phyloP scores from a whole-genome alignment of 1,284 basidiomycete genomes.

The Leccinum subrobustum region DNA sequence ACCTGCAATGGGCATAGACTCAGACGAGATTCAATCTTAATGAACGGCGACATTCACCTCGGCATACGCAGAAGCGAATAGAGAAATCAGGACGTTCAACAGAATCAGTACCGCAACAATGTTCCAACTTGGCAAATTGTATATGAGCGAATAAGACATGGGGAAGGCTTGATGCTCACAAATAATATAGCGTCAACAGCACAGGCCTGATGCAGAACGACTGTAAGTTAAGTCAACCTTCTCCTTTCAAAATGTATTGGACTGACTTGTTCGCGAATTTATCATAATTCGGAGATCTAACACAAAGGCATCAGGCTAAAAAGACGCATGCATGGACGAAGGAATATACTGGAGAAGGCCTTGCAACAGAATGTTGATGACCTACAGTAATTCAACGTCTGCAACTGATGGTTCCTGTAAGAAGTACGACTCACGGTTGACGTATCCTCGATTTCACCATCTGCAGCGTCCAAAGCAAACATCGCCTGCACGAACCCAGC shows the following conservation, averaged over 20 bases:
- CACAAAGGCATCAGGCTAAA: slow-evolving; percentile 3
- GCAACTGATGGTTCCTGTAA: background rate
- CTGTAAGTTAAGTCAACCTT: slow-evolving; percentile 14
- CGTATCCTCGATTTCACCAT: slow-evolving; percentile 67
- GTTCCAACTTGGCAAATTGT: slow-evolving; percentile 64
- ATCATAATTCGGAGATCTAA: slow-evolving; percentile 78
- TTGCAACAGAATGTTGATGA: slow-evolving; percentile 78
- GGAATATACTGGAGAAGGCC: slow-evolving; percentile 70
- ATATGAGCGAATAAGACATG: slow-evolving; percentile 5
- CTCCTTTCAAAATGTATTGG: background rate
- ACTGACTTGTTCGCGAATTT: slow-evolving; percentile 55
- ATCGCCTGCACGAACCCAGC: slow-evolving; percentile 86
- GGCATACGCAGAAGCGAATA: slow-evolving; percentile 89
- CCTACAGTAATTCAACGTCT: slow-evolving; percentile 35
- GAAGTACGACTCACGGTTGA: slow-evolving; percentile 37
- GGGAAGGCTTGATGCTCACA: slow-evolving; percentile 44
- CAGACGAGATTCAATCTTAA: background rate
- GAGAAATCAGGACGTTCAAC: slow-evolving; percentile 91
- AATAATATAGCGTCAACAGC: slow-evolving; percentile 79
- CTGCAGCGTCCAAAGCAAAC: slow-evolving; percentile 89
- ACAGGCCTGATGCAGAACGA: slow-evolving; percentile 47
- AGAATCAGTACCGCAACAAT: slow-evolving; percentile 84
- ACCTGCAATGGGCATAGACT: slow-evolving; percentile 37
- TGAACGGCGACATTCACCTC: slow-evolving; percentile 57
- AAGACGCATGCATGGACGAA: background rate